Evolutionary conservation across 805 yeast species (phyloP).

Genomic region (Teunomyces aglyptinius): DNA sequence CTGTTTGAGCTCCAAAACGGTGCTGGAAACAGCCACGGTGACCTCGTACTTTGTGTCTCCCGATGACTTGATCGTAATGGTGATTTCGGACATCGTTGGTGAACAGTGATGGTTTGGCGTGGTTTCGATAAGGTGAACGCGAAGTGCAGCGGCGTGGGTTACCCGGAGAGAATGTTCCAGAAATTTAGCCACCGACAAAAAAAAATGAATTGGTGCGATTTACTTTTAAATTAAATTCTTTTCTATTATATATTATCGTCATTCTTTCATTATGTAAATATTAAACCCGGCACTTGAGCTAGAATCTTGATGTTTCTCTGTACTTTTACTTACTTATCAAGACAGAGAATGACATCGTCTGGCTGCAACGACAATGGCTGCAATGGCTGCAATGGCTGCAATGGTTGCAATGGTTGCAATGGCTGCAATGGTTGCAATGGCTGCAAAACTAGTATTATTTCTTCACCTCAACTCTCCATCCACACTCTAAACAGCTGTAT

Average conservation of each 20-base stretch:
- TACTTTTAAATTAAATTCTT: no score
- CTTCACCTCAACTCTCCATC: slow-evolving; percentile 41
- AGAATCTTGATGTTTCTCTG: background rate
- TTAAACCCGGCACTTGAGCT: background rate
- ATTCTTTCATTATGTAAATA: background rate
- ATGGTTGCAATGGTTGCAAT: background rate
- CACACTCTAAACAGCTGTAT: slow-evolving; percentile 43
- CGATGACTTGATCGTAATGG: slow-evolving; percentile 45
- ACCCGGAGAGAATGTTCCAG: slow-evolving; percentile 5
- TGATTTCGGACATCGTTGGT: slow-evolving; percentile 23
- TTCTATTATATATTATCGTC: background rate
- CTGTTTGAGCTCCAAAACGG: slow-evolving; percentile 69
- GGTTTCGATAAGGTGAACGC: background rate
- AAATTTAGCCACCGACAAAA: background rate
- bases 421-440: background rate
- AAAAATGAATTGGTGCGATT: no score
- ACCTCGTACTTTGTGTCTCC: slow-evolving; percentile 82
- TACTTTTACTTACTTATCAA: background rate
- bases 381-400: background rate
- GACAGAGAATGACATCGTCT: background rate
- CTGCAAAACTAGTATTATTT: slow-evolving; percentile 7
- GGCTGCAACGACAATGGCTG: background rate
- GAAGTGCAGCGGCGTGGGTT: background rate
- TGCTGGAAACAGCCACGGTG: slow-evolving; percentile 47
- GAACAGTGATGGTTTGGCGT: background rate